These are phyloP conservation scores for Cercospora sojina DNA, from an alignment of 2,329 filamentous ascomycete genomes.

Conservation along the genomic window DNA sequence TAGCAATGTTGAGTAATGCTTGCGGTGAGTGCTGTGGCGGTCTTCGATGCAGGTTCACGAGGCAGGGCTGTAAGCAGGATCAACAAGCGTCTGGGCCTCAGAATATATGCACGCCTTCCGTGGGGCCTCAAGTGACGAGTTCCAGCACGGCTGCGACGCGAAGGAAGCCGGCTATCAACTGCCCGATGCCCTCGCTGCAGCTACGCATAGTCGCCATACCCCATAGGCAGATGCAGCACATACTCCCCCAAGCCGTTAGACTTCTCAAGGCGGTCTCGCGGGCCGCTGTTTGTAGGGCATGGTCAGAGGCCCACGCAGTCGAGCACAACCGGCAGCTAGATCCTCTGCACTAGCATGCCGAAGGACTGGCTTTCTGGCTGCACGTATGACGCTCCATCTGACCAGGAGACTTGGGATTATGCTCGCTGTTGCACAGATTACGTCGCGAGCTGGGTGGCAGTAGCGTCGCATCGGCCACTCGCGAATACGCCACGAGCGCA, in stretches of 20 bases:
- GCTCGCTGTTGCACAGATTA: constrained; percentile 10
- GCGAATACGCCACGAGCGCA: not conserved
- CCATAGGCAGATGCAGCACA: not conserved
- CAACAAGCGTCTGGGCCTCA: constrained; percentile 9
- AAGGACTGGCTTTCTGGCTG: not conserved
- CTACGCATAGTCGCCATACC: not conserved
- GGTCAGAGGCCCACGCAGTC: not conserved
- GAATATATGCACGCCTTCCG: constrained; percentile 11
- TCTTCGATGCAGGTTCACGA: not conserved
- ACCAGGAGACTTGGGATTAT: not conserved
- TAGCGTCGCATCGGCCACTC: not conserved
- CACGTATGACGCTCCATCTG: not conserved
- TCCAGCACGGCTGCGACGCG: constrained; percentile 3
- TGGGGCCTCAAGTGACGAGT: not conserved
- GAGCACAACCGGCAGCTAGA: constrained; percentile 6
- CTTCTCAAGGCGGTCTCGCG: not conserved
- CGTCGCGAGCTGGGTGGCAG: not conserved
- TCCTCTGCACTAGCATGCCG: constrained; percentile 10
- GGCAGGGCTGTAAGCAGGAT: constrained; percentile 15
- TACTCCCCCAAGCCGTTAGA: constrained; percentile 10
- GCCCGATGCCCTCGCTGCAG: not conserved
- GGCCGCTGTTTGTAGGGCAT: constrained; percentile 3
- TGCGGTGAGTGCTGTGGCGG: constrained; percentile 2
- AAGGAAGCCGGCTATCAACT: constrained; percentile 11
- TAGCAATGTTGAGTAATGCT: constrained; percentile 2